Evolutionary conservation across 352 stramenopile genomes (phyloP).

Genomic region (Peronospora belbahrii): DNA sequence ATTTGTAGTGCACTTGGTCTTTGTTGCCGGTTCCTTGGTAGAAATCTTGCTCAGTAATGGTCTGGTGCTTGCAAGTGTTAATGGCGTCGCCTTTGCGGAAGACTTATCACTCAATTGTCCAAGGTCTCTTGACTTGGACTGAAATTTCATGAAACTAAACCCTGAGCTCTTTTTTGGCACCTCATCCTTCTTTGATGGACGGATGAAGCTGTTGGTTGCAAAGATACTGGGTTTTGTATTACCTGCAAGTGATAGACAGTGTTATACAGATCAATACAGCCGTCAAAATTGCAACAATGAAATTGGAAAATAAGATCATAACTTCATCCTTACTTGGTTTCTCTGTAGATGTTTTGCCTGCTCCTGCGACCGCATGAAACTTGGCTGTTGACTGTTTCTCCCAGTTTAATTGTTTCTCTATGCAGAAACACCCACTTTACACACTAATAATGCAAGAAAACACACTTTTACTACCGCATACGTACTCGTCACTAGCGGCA

Average conservation of each 20-base stretch:
- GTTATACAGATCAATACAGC: not conserved
- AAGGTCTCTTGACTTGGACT: conserved; percentile 3
- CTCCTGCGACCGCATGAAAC: conserved; percentile 8
- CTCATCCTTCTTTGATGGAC: not conserved
- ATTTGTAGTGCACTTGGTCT: not conserved
- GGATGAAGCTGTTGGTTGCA: conserved; percentile 11
- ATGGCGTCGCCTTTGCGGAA: conserved; percentile 2
- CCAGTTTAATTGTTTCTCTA: conserved; percentile 15
- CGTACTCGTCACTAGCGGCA: conserved; percentile 19
- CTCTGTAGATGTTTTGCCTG: not conserved
- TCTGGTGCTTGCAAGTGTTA: conserved; percentile 7
- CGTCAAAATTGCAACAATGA: not conserved
- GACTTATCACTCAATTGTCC: not conserved
- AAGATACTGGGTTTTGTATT: conserved; percentile 6
- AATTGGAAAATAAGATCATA: not conserved
- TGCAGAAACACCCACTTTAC: not conserved
- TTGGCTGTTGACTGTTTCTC: conserved; percentile 16
- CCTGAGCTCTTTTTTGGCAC: conserved; percentile 8
- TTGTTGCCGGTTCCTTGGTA: conserved; percentile 5
- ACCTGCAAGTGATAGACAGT: not conserved
- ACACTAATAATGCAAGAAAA: not conserved
- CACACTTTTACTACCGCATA: not conserved
- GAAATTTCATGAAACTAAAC: conserved; percentile 22
- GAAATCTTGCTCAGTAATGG: conserved; percentile 17
- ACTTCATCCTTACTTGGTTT: conserved; percentile 15